Evolutionary conservation across 257 asterid genomes (phyloP).

Genomic region (Rhazya stricta): DNA sequence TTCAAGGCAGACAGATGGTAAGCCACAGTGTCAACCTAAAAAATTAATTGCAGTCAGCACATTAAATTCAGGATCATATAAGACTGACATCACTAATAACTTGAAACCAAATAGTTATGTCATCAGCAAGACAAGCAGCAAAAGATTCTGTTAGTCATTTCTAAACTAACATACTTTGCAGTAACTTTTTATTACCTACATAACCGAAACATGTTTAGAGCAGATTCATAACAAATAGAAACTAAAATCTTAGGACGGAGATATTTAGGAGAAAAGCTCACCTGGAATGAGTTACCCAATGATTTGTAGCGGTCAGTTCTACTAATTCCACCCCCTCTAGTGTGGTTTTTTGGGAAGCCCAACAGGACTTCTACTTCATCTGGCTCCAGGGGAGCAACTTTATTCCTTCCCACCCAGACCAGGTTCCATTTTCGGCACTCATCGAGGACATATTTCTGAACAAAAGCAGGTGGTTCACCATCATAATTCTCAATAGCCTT

Average conservation of each 20-base stretch:
- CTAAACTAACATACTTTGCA: too few relatives aligned
- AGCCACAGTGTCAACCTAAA: constrained; percentile 84
- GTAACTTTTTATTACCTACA: not conserved
- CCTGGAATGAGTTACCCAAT: constrained; percentile 91
- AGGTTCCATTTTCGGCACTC: constrained; percentile 87
- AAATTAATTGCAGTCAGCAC: not conserved
- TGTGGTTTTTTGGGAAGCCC: constrained; percentile 84
- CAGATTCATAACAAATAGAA: not conserved
- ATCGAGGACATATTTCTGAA: constrained; percentile 42
- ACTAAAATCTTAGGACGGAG: not conserved
- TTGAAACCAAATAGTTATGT: not conserved
- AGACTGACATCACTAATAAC: not conserved
- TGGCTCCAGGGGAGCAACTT: constrained; percentile 78
- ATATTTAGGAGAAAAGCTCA: constrained; percentile 15
- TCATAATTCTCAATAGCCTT: constrained; percentile 27
- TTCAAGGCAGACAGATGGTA: constrained; percentile 75
- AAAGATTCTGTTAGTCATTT: not conserved
- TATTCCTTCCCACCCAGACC: constrained; percentile 86
- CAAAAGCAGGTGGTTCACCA: constrained; percentile 51
- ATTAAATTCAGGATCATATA: not conserved
- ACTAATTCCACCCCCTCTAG: constrained; percentile 90
- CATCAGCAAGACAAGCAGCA: not conserved
- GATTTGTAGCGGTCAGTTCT: constrained; percentile 82
- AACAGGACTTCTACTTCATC: constrained; percentile 76
- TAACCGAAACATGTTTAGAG: not conserved